These are phyloP conservation scores for Lodderomyces orthopsilosis DNA, from an alignment of 1,139 yeast species.

Conservation along the genomic window DNA sequence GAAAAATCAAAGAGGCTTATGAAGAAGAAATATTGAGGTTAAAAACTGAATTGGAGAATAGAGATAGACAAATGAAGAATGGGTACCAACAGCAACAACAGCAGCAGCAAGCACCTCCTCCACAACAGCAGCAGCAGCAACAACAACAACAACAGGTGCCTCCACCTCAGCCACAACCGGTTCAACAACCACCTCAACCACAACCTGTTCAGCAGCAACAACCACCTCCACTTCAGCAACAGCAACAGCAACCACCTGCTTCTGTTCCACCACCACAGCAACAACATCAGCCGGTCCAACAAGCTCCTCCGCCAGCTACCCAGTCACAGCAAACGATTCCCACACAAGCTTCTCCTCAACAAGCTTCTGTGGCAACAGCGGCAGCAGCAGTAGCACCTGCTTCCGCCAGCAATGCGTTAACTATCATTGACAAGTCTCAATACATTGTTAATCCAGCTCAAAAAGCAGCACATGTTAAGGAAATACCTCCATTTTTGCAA, in stretches of 20 bases:
- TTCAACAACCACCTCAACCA: constrained; percentile 17
- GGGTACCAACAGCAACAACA: constrained; percentile 13
- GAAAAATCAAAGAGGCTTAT: constrained; percentile 93
- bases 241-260: constrained; percentile 19
- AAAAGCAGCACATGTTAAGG: constrained; percentile 60
- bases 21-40: constrained; percentile 88
- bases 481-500: constrained; percentile 76
- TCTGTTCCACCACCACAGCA: constrained; percentile 19
- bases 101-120: constrained; percentile 10
- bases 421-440: constrained; percentile 41
- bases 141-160: constrained; percentile 17
- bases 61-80: constrained; percentile 51
- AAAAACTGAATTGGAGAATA: constrained; percentile 79
- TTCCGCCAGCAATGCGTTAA: constrained; percentile 35
- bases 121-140: constrained; percentile 12
- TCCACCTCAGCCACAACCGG: constrained; percentile 24
- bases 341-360: constrained; percentile 15
- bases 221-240: constrained; percentile 19
- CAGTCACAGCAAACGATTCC: constrained; percentile 14
- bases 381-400: constrained; percentile 18
- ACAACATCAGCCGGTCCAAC: constrained; percentile 24
- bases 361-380: constrained; percentile 14
- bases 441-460: constrained; percentile 44
- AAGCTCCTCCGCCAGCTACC: constrained; percentile 17
- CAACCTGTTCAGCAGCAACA: constrained; percentile 14